Evolutionary conservation across 2,329 filamentous ascomycete species (phyloP), one percentile per base, ranked within the genome.

Genomic region (Pseudocercospora ulei): DNA sequence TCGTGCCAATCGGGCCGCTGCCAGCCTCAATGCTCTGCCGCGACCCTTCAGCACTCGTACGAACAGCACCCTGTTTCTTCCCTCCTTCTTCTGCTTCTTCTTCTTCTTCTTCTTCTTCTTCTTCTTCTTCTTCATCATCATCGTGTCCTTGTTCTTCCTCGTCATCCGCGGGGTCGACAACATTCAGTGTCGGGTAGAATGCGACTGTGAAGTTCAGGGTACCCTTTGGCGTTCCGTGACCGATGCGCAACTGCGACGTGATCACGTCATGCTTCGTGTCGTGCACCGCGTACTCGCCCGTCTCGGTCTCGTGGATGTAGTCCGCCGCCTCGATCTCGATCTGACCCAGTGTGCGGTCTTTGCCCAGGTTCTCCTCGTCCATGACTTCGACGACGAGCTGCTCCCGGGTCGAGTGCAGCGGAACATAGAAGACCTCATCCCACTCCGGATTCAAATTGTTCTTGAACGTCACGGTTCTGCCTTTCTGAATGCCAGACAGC

Each of bases 401-500:
- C 60, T 98, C 90, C 19, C 84, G 80, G 8, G 73, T 55, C 4
- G 80, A 86, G 60, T 95, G 88, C 41, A 98, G 74, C 1, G 92
- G 88, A 1, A 98, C 73, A 57, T 98, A 98, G 13, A 95, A 73
- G 14, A 98, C 78, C 63, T 98, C 90, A 55, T 98, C 86, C 79
- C 83, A 98, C 37, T 90, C 82, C 1, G 90, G 90, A 58, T 93
- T 85, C 41, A 98, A 75, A 46, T 95, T 92, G 64, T 94, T 98
- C 59, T 85, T 79, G 69, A 90, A 94, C 0, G 88, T 96, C 35
- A 98, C 90, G 2, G 90, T 96, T 41, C 87, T 78, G 6, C 76
- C 86, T 62, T 88, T 93, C 58, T 90, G 81, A 40, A 96, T 78
- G 29, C 90, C 88, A 31, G 87, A 94, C 5, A 95, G 72, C 37